phyloP scores from a whole-genome alignment of 192 early-diverging fungal species.

The Phycomyces nitens region DNA sequence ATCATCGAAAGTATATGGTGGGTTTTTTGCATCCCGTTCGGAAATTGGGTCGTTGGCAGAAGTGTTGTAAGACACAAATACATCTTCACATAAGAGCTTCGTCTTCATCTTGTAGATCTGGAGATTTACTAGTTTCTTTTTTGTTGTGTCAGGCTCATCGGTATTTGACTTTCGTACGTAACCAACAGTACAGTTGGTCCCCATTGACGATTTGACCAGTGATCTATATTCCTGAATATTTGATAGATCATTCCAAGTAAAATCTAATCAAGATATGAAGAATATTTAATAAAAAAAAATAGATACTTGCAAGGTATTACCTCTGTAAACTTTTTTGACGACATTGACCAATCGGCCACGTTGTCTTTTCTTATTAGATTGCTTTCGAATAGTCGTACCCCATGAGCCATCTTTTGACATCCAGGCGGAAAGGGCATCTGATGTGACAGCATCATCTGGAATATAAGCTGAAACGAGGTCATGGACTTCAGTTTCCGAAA shows the following conservation, averaged over 20 bases:
- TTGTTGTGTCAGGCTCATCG: slow-evolving; percentile 18
- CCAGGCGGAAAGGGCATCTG: neutral
- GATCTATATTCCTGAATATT: slow-evolving; percentile 21
- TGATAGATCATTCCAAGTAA: slow-evolving; percentile 23
- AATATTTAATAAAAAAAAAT: slow-evolving; percentile 11
- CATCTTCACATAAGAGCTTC: slow-evolving; percentile 29
- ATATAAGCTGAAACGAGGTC: slow-evolving; percentile 1
- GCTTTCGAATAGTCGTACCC: slow-evolving; percentile 13
- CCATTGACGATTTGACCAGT: slow-evolving; percentile 24
- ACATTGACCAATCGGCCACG: slow-evolving; percentile 16
- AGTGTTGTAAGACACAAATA: slow-evolving; percentile 26
- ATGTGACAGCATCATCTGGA: neutral
- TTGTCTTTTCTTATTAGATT: slow-evolving; percentile 16
- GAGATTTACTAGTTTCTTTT: slow-evolving; percentile 26
- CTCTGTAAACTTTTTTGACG: slow-evolving; percentile 19
- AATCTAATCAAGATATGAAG: slow-evolving; percentile 23
- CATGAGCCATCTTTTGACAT: slow-evolving; percentile 16
- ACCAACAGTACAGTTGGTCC: slow-evolving; percentile 25
- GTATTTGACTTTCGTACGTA: slow-evolving; percentile 25
- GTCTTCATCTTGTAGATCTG: slow-evolving; percentile 28
- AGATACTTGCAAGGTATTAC: slow-evolving; percentile 14
- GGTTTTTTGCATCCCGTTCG: slow-evolving; percentile 17
- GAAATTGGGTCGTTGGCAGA: slow-evolving; percentile 17
- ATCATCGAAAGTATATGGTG: slow-evolving; percentile 21
- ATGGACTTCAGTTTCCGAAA: neutral